Evolutionary conservation across 2,329 filamentous ascomycete genomes (phyloP), one percentile per base, ranked within the genome.

Genomic region (Fusarium subtropicale): DNA sequence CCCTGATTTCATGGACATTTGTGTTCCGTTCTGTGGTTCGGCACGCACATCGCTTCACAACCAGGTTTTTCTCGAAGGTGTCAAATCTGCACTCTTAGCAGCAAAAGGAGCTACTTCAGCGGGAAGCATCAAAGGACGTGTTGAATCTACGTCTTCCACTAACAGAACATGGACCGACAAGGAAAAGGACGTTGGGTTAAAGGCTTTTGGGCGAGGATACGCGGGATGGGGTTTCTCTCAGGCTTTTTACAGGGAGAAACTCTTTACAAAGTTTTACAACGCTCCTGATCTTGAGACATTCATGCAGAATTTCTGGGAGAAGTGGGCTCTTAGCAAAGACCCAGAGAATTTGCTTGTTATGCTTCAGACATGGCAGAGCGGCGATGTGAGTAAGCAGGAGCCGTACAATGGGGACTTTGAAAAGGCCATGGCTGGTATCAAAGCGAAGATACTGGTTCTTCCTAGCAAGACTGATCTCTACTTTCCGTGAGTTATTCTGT

Each of bases 161-260:
- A 18, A 68, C 44, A 61, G 66, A 5, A 41, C 42, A 5, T 81
- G 79, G 79, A 74, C 75, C 5, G 89, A 81, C 78, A 82, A 69
- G 81, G 72, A 80, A 72, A 74, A 79, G 72, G 31, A 73, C 68
- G 50, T 74, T 30, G 75, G 84, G 59, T 75, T 95, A 41, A 93
- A 90, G 73, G 92, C 92, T 0, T 86, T 95, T 59, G 91, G 86
- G 0, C 84, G 91, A 45, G 92, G 89, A 0, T 96, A 96, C 78
- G 91, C 92, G 2, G 92, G 92, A 1, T 96, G 89, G 92, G 92
- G 92, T 0, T 92, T 95, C 73, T 91, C 88, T 53, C 92, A 94
- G 73, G 85, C 91, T 0, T 95, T 94, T 74, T 95, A 95, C 73
- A 85, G 92, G 2, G 83, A 92, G 69, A 89, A 85, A 75, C 63